These are phyloP conservation scores for Apiotrichum sp. DNA, from an alignment of 1,284 basidiomycete genomes.

Conservation along the genomic window DNA sequence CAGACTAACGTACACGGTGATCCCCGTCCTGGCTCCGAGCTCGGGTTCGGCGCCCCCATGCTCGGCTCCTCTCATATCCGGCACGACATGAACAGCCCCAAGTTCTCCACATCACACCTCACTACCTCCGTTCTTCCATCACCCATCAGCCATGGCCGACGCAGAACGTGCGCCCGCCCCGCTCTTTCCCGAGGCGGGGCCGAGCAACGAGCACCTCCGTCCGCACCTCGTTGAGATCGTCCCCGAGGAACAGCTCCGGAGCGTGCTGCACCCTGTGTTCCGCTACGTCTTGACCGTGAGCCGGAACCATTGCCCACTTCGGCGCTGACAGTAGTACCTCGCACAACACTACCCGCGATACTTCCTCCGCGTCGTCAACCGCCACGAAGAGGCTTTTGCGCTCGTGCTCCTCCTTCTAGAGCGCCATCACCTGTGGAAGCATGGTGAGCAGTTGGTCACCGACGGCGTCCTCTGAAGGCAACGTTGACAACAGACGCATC, in stretches of 20 bases:
- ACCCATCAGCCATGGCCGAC: neutral
- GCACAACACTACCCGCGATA: conserved; percentile 93
- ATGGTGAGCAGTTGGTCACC: conserved; percentile 53
- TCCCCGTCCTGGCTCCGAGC: too few species aligned
- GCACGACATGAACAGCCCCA: neutral
- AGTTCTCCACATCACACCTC: neutral
- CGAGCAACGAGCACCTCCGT: conserved; percentile 36
- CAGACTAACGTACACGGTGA: too few species aligned
- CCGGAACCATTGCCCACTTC: neutral
- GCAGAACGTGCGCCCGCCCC: neutral
- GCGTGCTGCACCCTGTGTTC: conserved; percentile 87
- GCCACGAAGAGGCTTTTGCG: conserved; percentile 94
- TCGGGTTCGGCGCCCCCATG: too few species aligned
- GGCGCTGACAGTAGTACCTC: conserved; percentile 61
- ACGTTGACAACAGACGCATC: conserved; percentile 35
- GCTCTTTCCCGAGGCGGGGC: conserved; percentile 15
- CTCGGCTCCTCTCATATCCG: too few species aligned
- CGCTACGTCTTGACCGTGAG: conserved; percentile 88
- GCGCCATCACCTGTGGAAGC: conserved; percentile 76
- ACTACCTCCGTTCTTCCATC: too few species aligned
- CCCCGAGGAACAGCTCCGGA: conserved; percentile 88
- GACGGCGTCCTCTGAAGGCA: neutral
- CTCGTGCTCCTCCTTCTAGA: conserved; percentile 83
- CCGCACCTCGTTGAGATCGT: conserved; percentile 94
- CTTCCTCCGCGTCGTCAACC: conserved; percentile 81